Percentiles rank a stretch among this genome's conserved stretches.
Conservation (phyloP, 805 yeast species). For the Ascoidea asiatica region DNA sequence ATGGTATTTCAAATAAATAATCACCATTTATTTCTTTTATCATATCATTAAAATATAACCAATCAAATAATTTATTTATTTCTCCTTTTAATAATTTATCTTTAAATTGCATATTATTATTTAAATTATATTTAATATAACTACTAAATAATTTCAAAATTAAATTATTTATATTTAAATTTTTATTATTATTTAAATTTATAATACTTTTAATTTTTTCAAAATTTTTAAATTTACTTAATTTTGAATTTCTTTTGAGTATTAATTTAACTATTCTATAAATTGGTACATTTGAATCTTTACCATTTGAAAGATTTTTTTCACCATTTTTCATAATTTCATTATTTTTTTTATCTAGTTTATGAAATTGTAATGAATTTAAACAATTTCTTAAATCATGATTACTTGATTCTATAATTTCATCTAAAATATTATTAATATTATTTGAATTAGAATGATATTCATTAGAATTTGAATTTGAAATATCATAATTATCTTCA, state of each 20-base stretch:
- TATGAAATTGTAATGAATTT: constrained; percentile 65
- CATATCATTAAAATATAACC: constrained; percentile 65
- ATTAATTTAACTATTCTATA: constrained; percentile 45
- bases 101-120: constrained; percentile 34
- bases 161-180: constrained; percentile 1
- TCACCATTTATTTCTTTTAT: constrained; percentile 29
- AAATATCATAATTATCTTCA: constrained; percentile 23
- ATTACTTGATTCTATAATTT: constrained; percentile 56
- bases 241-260: constrained; percentile 36
- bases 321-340: background rate
- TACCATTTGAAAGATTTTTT: constrained; percentile 19
- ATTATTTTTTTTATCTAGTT: constrained; percentile 10
- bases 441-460: too few species aligned
- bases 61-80: constrained; percentile 54
- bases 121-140: constrained; percentile 55
- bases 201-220: constrained; percentile 24
- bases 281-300: constrained; percentile 60
- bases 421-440: constrained; percentile 39
- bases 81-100: constrained; percentile 46
- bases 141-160: constrained; percentile 55
- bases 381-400: constrained; percentile 81
- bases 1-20: constrained; percentile 42
- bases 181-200: constrained; percentile 10
- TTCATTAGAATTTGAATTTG: too few species aligned
- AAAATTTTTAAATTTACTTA: constrained; percentile 34